Conservation (phyloP, 2,329 filamentous ascomycete genomes). For the Pseudocercospora crystallina region DNA sequence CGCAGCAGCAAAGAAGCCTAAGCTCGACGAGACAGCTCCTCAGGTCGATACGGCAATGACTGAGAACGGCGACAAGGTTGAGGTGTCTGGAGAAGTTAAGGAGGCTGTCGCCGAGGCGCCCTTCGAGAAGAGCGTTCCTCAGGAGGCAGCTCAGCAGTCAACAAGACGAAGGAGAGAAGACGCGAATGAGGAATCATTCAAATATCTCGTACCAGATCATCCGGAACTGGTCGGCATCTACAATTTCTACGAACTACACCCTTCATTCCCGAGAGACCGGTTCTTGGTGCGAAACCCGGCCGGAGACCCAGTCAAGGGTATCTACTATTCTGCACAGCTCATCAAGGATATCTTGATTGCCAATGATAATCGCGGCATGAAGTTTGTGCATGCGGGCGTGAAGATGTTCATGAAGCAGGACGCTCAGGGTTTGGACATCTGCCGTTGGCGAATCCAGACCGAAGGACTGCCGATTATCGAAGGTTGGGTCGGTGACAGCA, state of each 20-base stretch:
- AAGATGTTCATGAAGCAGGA: conserved; percentile 99
- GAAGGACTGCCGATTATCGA: conserved; percentile 91
- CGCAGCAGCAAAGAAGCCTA: conserved; percentile 36
- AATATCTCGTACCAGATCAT: conserved; percentile 76
- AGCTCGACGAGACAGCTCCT: conserved; percentile 25
- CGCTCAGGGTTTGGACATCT: conserved; percentile 79
- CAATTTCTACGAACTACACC: conserved; percentile 79
- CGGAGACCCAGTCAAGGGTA: conserved; percentile 85
- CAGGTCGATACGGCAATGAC: conserved; percentile 18
- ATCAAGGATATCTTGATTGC: conserved; percentile 79
- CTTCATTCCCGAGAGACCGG: conserved; percentile 81
- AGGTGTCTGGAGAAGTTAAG: conserved; percentile 22
- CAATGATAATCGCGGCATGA: conserved; percentile 89
- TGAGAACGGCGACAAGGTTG: conserved; percentile 11
- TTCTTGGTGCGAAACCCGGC: conserved; percentile 95
- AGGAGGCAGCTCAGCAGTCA: conserved; percentile 10
- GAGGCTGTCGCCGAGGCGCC: conserved; percentile 28
- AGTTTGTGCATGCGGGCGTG: conserved; percentile 94
- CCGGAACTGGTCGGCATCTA: conserved; percentile 75
- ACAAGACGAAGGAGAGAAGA: conserved; percentile 33
- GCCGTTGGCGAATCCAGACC: conserved; percentile 91
- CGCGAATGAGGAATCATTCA: conserved; percentile 86
- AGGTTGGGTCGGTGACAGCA: conserved; percentile 78
- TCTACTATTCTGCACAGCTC: conserved; percentile 90
- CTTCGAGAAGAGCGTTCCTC: conserved; percentile 25